These are phyloP conservation scores for Cicer arietinum DNA, from an alignment of 306 rosid genomes.

Conservation along the genomic window DNA sequence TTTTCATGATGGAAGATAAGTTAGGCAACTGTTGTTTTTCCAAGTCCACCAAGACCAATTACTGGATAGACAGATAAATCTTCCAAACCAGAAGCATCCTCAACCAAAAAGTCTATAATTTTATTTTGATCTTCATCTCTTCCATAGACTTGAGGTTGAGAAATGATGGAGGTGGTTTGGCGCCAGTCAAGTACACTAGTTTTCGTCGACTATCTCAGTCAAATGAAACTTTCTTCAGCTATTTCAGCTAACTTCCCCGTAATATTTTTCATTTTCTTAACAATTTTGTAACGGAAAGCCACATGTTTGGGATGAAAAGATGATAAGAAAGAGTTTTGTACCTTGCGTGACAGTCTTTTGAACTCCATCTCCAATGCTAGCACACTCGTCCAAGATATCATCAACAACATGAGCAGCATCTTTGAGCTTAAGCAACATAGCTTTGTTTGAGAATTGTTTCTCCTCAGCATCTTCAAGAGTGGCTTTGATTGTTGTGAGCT, in stretches of 20 bases:
- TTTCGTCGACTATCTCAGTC: neutral
- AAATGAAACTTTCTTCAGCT: conserved; percentile 1
- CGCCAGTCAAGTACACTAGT: conserved; percentile 6
- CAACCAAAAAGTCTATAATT: conserved; percentile 26
- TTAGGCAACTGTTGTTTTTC: conserved; percentile 30
- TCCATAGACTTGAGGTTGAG: conserved; percentile 23
- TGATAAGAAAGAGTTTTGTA: too few species aligned
- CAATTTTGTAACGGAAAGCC: conserved; percentile 1
- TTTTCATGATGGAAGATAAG: conserved; percentile 15
- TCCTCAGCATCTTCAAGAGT: conserved; percentile 49
- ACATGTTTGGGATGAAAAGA: neutral
- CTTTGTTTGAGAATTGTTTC: conserved; percentile 19
- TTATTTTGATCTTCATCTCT: conserved; percentile 10
- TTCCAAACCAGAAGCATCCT: neutral
- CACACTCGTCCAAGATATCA: too few species aligned
- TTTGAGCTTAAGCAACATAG: too few species aligned
- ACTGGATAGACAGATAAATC: conserved; percentile 6
- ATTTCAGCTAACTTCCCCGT: neutral
- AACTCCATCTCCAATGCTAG: too few species aligned
- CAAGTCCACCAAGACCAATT: conserved; percentile 24
- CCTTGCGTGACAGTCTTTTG: too few species aligned
- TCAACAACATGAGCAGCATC: too few species aligned
- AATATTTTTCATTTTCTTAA: conserved; percentile 26
- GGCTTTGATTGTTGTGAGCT: conserved; percentile 37
- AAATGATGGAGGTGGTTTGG: conserved; percentile 13